phyloP scores from a whole-genome alignment of 257 asterid genomes.

The Euphrasia confusa region DNA sequence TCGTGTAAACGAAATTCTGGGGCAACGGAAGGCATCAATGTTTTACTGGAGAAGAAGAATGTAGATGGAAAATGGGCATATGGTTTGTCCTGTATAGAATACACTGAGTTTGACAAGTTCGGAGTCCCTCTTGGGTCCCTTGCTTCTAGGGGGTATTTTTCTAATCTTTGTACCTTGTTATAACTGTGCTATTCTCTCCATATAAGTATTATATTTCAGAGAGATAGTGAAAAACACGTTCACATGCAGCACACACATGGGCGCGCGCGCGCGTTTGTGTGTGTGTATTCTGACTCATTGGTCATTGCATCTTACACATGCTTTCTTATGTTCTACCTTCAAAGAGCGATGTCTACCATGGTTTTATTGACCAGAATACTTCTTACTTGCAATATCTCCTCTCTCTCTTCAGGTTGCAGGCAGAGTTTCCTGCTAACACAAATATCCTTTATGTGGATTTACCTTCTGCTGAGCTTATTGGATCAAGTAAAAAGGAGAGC shows the following conservation, averaged over 20 bases:
- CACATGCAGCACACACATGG: too few species aligned
- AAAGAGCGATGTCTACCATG: constrained; percentile 5
- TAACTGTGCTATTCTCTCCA: constrained; percentile 8
- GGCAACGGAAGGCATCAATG: constrained; percentile 98
- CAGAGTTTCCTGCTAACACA: constrained; percentile 92
- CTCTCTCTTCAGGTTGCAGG: constrained; percentile 64
- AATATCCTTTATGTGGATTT: constrained; percentile 91
- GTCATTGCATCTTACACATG: constrained; percentile 12
- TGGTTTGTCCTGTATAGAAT: constrained; percentile 91
- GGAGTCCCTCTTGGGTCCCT: constrained; percentile 50
- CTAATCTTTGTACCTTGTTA: constrained; percentile 13
- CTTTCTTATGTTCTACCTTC: constrained; percentile 1
- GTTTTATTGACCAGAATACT: constrained; percentile 26
- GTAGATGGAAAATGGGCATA: constrained; percentile 83
- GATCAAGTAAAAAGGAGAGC: constrained; percentile 56
- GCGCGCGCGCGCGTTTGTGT: neutral
- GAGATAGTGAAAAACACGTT: too few species aligned
- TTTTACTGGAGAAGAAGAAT: constrained; percentile 75
- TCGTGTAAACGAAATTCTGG: constrained; percentile 73
- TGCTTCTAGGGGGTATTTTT: constrained; percentile 52
- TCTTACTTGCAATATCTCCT: constrained; percentile 33
- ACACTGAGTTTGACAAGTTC: constrained; percentile 93
- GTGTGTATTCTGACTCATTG: constrained; percentile 12
- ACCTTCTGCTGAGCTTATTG: constrained; percentile 79
- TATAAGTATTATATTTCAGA: neutral